Percentiles rank a stretch among this genome's conserved stretches.
These are phyloP conservation scores for Tardiomyces depauwii DNA, from an alignment of 1,139 yeast species.

Conservation along the genomic window DNA sequence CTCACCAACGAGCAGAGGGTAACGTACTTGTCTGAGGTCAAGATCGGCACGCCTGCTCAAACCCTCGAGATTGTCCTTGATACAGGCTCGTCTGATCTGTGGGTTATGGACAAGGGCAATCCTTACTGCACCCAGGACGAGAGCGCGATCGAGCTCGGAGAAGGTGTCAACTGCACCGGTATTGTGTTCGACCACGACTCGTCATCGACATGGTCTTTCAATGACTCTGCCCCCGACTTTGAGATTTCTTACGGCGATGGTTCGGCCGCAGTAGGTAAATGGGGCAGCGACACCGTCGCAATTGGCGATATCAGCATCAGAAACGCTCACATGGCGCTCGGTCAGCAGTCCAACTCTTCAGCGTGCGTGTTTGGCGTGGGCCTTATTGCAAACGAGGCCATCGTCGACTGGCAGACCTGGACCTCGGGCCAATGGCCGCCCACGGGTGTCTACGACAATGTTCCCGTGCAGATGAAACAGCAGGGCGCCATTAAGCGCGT, in stretches of 20 bases:
- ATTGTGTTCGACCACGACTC: neutral
- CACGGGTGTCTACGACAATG: slow-evolving; percentile 25
- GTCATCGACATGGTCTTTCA: neutral
- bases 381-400: slow-evolving; percentile 15
- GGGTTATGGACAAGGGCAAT: slow-evolving; percentile 29
- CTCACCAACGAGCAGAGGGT: slow-evolving; percentile 43
- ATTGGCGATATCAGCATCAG: slow-evolving; percentile 29
- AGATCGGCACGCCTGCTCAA: slow-evolving; percentile 32
- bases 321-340: slow-evolving; percentile 36
- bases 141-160: neutral
- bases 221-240: slow-evolving; percentile 10
- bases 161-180: neutral
- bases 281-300: slow-evolving; percentile 36
- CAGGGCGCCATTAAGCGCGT: slow-evolving; percentile 38
- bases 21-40: slow-evolving; percentile 29
- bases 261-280: slow-evolving; percentile 33
- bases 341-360: slow-evolving; percentile 31
- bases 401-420: slow-evolving; percentile 5
- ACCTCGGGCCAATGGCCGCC: neutral
- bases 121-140: slow-evolving; percentile 6
- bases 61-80: slow-evolving; percentile 30
- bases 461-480: slow-evolving; percentile 37
- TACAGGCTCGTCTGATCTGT: slow-evolving; percentile 37
- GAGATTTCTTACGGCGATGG: slow-evolving; percentile 17
- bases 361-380: slow-evolving; percentile 47